phyloP scores from a whole-genome alignment of 192 early-diverging fungal genomes.

The Linnemannia zychae region DNA sequence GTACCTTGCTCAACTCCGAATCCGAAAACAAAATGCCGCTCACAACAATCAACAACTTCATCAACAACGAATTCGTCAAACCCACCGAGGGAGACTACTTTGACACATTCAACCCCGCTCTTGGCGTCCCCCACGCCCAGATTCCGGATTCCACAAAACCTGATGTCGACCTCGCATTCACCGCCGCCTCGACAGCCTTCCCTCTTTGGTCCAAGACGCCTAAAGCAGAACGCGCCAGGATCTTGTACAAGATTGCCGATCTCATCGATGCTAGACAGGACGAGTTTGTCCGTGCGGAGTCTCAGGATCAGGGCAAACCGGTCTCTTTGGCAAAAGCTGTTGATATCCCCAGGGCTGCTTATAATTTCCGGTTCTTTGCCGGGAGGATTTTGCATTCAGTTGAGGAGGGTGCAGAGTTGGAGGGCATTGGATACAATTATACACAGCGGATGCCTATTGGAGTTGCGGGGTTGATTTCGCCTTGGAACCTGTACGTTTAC shows the following conservation, averaged over 20 bases:
- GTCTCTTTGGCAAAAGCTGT: conserved; percentile 66
- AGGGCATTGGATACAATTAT: conserved; percentile 65
- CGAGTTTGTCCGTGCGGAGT: conserved; percentile 76
- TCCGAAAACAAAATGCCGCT: conserved; percentile 10
- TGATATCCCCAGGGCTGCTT: conserved; percentile 74
- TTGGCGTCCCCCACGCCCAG: conserved; percentile 58
- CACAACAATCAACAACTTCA: conserved; percentile 66
- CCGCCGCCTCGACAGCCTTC: conserved; percentile 73
- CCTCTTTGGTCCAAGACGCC: conserved; percentile 70
- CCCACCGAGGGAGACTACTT: conserved; percentile 66
- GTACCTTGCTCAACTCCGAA: not conserved
- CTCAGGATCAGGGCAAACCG: conserved; percentile 81
- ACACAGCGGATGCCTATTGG: conserved; percentile 68
- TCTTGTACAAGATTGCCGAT: conserved; percentile 70
- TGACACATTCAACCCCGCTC: conserved; percentile 70
- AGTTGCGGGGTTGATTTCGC: conserved; percentile 78
- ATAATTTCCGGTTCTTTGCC: conserved; percentile 83
- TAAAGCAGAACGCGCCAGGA: conserved; percentile 58
- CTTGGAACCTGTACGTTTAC: conserved; percentile 69
- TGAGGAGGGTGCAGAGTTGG: conserved; percentile 60
- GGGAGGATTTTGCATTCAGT: conserved; percentile 63
- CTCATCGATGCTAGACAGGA: conserved; percentile 62
- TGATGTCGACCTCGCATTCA: conserved; percentile 74
- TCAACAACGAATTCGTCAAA: conserved; percentile 65
- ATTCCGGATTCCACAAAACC: conserved; percentile 68